Evolutionary conservation across 1,284 basidiomycete species (phyloP), one percentile per base, ranked within the genome.

Genomic region (Abortiporus biennis): DNA sequence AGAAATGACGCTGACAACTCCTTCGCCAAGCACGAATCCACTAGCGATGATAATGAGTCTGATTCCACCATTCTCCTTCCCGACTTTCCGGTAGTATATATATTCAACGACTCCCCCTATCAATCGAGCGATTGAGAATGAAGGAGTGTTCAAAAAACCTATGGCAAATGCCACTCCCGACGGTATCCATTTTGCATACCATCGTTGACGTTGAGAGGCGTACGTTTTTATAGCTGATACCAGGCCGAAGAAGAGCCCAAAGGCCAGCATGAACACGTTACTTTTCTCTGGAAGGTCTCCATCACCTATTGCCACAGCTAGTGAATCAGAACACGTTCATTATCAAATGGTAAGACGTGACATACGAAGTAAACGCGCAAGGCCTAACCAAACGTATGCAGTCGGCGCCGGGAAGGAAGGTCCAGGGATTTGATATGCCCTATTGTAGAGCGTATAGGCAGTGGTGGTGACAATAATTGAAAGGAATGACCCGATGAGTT

Each of bases 1-100:
- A 6, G 85, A 80, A 22, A 93, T 64, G 34, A 98, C 78, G 56
- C 91, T 93, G 19, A 90, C 72, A 30, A 96, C 83, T 1, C 94
- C 86, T 71, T 98, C 94, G 21, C 94, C 94, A 15, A 98, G 71
- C 21, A 98, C 95, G 56, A 98, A 96, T 1, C 94, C 94, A 55
- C 87, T 92, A 3, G 94, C 95, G 23, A 96, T 72, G 25, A 98
- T 81, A 53, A 98, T 87, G 38, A 94, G 70, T 37, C 73, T 75
- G 49, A 86, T 92, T 55, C 80, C 84, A 36, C 69, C 55, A 38
- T 49, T 62, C 47, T 67, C 62, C 25, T 64, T 70, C 44, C 72
- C 69, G 50, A 68, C 62, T 25, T 70, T 68, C 20, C 67, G 72
- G 57, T 78, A 71, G 63, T 83, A 80, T 44, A 76, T 61, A 59